These are phyloP conservation scores for Aurinia saxatilis DNA, from an alignment of 345 rosid species.

Conservation along the genomic window DNA sequence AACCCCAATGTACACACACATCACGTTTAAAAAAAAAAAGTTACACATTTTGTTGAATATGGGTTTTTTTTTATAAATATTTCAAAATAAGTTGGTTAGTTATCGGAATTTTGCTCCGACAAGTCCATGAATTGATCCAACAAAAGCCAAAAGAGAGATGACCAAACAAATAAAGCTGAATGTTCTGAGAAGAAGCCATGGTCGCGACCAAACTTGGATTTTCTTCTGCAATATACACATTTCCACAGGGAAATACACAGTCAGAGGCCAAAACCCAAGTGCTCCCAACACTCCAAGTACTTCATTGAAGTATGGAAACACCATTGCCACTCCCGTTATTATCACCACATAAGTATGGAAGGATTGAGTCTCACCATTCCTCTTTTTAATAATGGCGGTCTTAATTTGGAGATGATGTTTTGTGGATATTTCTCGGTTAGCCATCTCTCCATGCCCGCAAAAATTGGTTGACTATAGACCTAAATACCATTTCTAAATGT, in stretches of 20 bases:
- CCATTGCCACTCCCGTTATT: slow-evolving; percentile 39
- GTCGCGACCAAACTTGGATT: slow-evolving; percentile 38
- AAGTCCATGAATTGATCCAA: slow-evolving; percentile 61
- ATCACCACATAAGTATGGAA: slow-evolving; percentile 42
- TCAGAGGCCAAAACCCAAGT: slow-evolving; percentile 66
- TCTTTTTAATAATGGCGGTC: slow-evolving; percentile 29
- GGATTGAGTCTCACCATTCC: slow-evolving; percentile 15
- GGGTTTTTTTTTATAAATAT: too few species aligned
- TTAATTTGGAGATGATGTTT: slow-evolving; percentile 29
- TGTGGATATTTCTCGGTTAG: slow-evolving; percentile 36
- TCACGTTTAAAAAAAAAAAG: too few species aligned
- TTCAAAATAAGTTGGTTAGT: background rate
- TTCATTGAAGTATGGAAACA: slow-evolving; percentile 85
- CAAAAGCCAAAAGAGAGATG: slow-evolving; percentile 34
- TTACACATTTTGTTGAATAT: too few species aligned
- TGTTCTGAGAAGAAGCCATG: slow-evolving; percentile 45
- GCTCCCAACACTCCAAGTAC: slow-evolving; percentile 70
- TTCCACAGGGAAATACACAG: slow-evolving; percentile 69
- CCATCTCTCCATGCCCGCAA: slow-evolving; percentile 54
- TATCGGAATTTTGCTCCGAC: slow-evolving; percentile 40
- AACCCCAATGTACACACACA: too few species aligned
- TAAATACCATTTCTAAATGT: slow-evolving; percentile 15
- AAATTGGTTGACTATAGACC: slow-evolving; percentile 65
- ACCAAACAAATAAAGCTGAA: slow-evolving; percentile 41
- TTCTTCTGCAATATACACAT: slow-evolving; percentile 60